Conservation (phyloP, 805 yeast species). For the Candida manassasensis region DNA sequence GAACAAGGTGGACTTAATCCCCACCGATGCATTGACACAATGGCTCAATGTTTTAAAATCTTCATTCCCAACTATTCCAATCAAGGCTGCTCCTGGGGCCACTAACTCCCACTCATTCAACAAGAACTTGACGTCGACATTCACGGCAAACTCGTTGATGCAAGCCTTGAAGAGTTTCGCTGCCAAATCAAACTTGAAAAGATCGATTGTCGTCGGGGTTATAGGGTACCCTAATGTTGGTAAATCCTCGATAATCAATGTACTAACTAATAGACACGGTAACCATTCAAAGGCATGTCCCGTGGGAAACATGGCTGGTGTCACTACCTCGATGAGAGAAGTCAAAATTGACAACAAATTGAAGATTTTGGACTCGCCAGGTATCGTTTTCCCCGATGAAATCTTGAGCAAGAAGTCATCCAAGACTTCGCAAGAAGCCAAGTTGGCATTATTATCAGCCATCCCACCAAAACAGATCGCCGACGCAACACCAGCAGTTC, state of each 20-base stretch:
- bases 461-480: conserved; percentile 78
- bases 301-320: conserved; percentile 96
- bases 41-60: conserved; percentile 80
- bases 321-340: conserved; percentile 86
- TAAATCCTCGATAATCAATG: conserved; percentile 89
- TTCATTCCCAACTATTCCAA: conserved; percentile 88
- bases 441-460: conserved; percentile 82
- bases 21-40: conserved; percentile 72
- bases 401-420: conserved; percentile 37
- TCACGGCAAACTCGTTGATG: conserved; percentile 69
- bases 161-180: conserved; percentile 85
- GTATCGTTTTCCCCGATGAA: conserved; percentile 89
- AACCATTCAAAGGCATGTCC: conserved; percentile 79
- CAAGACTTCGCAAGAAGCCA: conserved; percentile 74
- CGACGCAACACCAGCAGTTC: conserved; percentile 82
- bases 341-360: conserved; percentile 88
- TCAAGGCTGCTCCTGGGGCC: conserved; percentile 75
- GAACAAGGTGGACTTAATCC: conserved; percentile 91
- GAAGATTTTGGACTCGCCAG: conserved; percentile 91
- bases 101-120: conserved; percentile 64
- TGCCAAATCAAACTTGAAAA: conserved; percentile 73
- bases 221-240: conserved; percentile 98
- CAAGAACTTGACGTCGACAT: conserved; percentile 64
- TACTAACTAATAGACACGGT: conserved; percentile 77
- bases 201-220: conserved; percentile 90